Evolutionary conservation across 768 basidiomycete genomes (phyloP).

Genomic region (Collybiopsis luxurians): DNA sequence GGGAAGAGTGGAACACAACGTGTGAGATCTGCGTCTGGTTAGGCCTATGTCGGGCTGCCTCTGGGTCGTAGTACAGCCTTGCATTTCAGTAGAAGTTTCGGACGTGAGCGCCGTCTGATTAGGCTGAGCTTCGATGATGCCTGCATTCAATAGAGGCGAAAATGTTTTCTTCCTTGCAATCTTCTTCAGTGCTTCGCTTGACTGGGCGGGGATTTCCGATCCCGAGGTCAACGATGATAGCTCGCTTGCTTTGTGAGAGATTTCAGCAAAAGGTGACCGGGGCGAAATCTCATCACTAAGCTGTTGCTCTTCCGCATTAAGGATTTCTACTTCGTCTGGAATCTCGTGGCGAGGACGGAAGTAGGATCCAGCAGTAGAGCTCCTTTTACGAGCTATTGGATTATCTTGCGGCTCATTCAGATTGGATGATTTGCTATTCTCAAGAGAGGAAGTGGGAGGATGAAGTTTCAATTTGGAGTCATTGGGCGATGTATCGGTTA

Average conservation of each 20-base stretch:
- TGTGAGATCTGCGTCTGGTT: background rate
- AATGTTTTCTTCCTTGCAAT: too few relatives aligned
- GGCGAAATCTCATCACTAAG: background rate
- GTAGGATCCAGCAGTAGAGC: constrained; percentile 11
- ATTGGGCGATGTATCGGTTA: too few relatives aligned
- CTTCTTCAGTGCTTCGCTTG: too few relatives aligned
- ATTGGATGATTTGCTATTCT: too few relatives aligned
- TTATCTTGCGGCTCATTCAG: background rate
- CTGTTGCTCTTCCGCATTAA: background rate
- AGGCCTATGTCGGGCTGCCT: background rate
- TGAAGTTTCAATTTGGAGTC: too few relatives aligned
- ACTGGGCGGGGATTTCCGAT: background rate
- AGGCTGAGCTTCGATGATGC: background rate
- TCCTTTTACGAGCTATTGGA: background rate
- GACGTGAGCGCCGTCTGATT: background rate
- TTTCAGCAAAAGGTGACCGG: background rate
- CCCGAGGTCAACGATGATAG: background rate
- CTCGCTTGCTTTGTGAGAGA: background rate
- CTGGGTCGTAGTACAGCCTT: too few relatives aligned
- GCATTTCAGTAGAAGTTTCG: background rate
- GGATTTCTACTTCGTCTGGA: constrained; percentile 10
- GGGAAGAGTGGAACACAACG: background rate
- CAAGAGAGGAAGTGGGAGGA: too few relatives aligned
- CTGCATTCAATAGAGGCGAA: too few relatives aligned
- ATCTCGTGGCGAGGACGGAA: constrained; percentile 13